A percentile compares a stretch with the other conserved stretches of the same genome.
These are phyloP conservation scores for Theobroma cacao DNA, from an alignment of 345 rosid species.

Conservation along the genomic window DNA sequence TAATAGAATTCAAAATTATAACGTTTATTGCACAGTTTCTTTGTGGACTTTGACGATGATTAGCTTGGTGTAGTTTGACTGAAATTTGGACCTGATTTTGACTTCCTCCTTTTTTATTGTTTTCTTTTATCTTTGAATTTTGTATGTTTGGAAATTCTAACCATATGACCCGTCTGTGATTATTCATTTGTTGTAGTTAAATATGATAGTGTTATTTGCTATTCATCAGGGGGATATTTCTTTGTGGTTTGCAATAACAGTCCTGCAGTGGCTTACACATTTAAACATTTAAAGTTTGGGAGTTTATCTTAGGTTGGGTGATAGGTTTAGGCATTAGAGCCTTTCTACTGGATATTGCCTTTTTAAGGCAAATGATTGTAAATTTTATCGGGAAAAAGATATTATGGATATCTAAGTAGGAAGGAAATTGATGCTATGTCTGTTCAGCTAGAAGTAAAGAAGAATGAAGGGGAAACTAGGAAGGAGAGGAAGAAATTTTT, in stretches of 20 bases:
- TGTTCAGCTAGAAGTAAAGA: neutral
- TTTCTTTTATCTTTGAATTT: neutral
- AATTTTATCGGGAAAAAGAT: neutral
- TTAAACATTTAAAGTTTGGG: neutral
- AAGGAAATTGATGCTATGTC: neutral
- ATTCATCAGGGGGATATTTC: neutral
- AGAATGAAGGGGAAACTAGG: neutral
- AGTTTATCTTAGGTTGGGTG: neutral
- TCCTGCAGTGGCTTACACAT: neutral
- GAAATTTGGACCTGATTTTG: constrained; percentile 8
- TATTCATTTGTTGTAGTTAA: neutral
- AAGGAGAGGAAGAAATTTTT: neutral
- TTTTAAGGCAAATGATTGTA: neutral
- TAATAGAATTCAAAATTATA: neutral
- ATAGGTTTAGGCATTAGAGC: neutral
- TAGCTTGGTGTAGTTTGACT: constrained; percentile 7
- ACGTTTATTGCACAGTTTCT: neutral
- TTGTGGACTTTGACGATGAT: neutral
- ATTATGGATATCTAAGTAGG: neutral
- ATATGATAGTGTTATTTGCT: neutral
- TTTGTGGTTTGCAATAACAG: neutral
- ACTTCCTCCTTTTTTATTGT: neutral
- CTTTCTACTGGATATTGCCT: neutral
- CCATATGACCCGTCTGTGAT: neutral
- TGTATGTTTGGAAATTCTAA: neutral